Conservation (phyloP, 306 rosid genomes). For the Pueraria montana region DNA sequence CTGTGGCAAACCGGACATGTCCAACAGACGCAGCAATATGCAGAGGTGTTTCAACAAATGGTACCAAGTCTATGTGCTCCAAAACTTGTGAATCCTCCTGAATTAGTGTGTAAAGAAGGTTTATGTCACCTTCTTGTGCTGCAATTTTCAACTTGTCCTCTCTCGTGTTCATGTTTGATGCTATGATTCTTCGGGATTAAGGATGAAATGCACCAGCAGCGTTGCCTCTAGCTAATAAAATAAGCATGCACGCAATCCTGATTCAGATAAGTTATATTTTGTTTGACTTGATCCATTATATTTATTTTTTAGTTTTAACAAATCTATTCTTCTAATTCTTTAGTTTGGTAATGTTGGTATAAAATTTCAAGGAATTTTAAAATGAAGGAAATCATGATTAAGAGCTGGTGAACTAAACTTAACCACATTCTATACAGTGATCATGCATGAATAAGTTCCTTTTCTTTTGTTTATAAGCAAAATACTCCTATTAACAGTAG, state of each 20-base stretch:
- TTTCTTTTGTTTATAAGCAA: too few species aligned
- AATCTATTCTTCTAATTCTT: too few species aligned
- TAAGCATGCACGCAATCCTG: not conserved
- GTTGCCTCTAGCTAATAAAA: not conserved
- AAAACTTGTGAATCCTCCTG: slow-evolving; percentile 6
- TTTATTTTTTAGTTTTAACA: too few species aligned
- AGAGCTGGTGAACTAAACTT: too few species aligned
- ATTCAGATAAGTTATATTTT: too few species aligned
- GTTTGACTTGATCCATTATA: too few species aligned
- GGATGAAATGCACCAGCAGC: not conserved
- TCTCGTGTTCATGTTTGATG: not conserved
- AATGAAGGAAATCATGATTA: too few species aligned
- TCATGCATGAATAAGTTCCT: too few species aligned
- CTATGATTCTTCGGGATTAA: not conserved
- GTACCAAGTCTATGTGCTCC: not conserved
- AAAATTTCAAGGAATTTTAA: too few species aligned
- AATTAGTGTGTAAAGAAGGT: slow-evolving; percentile 10
- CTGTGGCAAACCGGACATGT: not conserved
- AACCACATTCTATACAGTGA: too few species aligned
- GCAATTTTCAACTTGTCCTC: not conserved
- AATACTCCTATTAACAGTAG: too few species aligned
- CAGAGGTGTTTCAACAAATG: not conserved
- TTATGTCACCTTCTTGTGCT: slow-evolving; percentile 3
- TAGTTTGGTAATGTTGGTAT: too few species aligned
- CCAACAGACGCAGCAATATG: slow-evolving; percentile 6